phyloP scores from a whole-genome alignment of 2,329 filamentous ascomycete species.

The Cadophora gregata region DNA sequence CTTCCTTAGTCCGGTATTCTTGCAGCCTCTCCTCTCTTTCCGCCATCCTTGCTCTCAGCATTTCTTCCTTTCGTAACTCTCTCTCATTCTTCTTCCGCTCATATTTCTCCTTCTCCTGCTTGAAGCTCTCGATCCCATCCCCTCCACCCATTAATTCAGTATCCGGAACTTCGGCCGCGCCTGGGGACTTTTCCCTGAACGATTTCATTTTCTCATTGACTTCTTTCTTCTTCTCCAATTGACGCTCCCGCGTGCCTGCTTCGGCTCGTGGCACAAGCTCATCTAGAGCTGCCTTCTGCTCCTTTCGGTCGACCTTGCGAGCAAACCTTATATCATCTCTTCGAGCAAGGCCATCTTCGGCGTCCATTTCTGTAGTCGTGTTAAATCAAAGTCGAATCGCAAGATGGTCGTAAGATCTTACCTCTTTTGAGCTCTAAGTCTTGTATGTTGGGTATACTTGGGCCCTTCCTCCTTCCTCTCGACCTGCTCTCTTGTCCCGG shows the following conservation, averaged over 20 bases:
- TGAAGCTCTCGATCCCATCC: conserved; percentile 69
- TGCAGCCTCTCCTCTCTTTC: conserved; percentile 80
- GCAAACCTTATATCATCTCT: conserved; percentile 61
- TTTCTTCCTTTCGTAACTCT: conserved; percentile 82
- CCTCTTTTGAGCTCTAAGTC: conserved; percentile 71
- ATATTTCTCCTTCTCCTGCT: conserved; percentile 66
- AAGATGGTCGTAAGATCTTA: conserved; percentile 29
- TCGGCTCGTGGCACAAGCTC: conserved; percentile 85
- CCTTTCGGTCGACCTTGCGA: conserved; percentile 67
- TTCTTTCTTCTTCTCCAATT: conserved; percentile 83
- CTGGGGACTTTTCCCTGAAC: conserved; percentile 73
- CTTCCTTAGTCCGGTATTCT: conserved; percentile 77
- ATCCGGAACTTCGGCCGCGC: conserved; percentile 70
- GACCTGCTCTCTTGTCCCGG: conserved; percentile 44
- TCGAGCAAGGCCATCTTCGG: conserved; percentile 55
- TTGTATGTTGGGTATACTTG: conserved; percentile 72
- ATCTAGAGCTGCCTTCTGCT: conserved; percentile 76
- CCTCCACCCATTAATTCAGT: conserved; percentile 78
- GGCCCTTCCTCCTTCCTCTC: conserved; percentile 48
- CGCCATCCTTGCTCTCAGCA: conserved; percentile 73
- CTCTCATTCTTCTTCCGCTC: conserved; percentile 82
- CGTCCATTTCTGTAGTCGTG: conserved; percentile 42
- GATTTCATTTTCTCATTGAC: conserved; percentile 73
- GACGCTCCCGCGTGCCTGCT: conserved; percentile 79
- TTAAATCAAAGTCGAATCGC: conserved; percentile 19